These are phyloP conservation scores for Nakaseomyces nivariensis DNA, from an alignment of 1,139 yeast species.

Conservation along the genomic window DNA sequence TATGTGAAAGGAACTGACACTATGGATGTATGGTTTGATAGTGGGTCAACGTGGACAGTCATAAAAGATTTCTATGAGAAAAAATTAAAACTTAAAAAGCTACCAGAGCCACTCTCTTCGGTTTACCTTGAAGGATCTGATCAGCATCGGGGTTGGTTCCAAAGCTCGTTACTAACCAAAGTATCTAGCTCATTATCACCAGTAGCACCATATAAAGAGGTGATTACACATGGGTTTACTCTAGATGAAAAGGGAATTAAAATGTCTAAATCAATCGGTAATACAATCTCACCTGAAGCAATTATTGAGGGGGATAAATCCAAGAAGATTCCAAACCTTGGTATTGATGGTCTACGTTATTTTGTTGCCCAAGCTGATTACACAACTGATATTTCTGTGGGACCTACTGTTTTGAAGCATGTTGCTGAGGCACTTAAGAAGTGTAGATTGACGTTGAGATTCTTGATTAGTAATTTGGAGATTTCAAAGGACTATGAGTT, in stretches of 20 bases:
- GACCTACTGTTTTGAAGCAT: conserved; percentile 61
- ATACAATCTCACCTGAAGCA: conserved; percentile 59
- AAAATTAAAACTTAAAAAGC: conserved; percentile 17
- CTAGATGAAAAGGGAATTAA: conserved; percentile 77
- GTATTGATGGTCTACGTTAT: conserved; percentile 82
- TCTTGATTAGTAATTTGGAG: conserved; percentile 63
- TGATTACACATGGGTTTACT: conserved; percentile 89
- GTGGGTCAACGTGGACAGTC: conserved; percentile 87
- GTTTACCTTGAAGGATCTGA: conserved; percentile 89
- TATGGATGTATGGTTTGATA: conserved; percentile 98
- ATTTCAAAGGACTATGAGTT: conserved; percentile 22
- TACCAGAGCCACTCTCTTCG: conserved; percentile 46
- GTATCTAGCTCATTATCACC: conserved; percentile 37
- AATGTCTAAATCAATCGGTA: conserved; percentile 92
- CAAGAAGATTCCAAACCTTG: conserved; percentile 54
- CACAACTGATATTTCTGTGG: conserved; percentile 67
- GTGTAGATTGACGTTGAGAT: conserved; percentile 71
- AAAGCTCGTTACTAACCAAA: conserved; percentile 77
- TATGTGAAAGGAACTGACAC: conserved; percentile 73
- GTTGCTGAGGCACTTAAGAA: conserved; percentile 77
- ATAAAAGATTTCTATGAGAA: conserved; percentile 36
- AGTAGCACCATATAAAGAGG: conserved; percentile 60
- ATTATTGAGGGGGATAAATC: conserved; percentile 59
- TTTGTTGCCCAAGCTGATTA: conserved; percentile 90
- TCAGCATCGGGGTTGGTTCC: conserved; percentile 99